Evolutionary conservation across 208 protist species (phyloP), one percentile per base, ranked within the genome.

Genomic region (Leishmania gerbilli): DNA sequence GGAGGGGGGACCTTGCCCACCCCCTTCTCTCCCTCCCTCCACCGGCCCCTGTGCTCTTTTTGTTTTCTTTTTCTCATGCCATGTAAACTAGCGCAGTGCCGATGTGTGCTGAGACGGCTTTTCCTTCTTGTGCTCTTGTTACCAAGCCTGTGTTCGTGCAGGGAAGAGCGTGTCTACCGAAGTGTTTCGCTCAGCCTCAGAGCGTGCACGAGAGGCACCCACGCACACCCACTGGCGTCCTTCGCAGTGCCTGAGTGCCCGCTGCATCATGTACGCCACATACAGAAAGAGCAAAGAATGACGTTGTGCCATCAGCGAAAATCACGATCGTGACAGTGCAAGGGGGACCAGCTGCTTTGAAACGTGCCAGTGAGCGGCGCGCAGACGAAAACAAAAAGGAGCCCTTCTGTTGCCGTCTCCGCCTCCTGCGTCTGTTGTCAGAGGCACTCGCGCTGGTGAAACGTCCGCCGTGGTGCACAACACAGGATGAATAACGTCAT

Each of bases 81-180:
- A 76, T 76, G 71, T 76, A 76, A 56, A 49, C 11, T 55, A 51
- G 42, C 9, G 17, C 69, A 74, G 69, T 27, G 69, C 51, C 5
- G 51, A 21, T 40, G 24, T 74, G 69, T 40, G 7, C 40, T 74
- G 45, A 24, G 13, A 31, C 42, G 15, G 17, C 19, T 71, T 8
- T 71, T 71, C 47, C 7, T 71, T 45, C 11, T 21, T 34, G 19
- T 49, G 37, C 24, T 27, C 17, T 27, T 71, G 65, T 27, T 49
- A 71, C 31, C 34, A 71, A 49, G 37, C 21, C 13, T 13, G 37
- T 47, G 3, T 27, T 71, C 19, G 7, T n/a, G 65, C 40, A 71
- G 37, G 40, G 19, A 19, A 9, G 34, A 24, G 37, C 37, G 65
- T 45, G 17, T 27, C 34, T 47, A 21, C 37, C 31, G 34, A 34